Evolutionary conservation across 2,329 filamentous ascomycete species (phyloP), one percentile per base, ranked within the genome.

Genomic region (Pseudocercospora macadamiae): DNA sequence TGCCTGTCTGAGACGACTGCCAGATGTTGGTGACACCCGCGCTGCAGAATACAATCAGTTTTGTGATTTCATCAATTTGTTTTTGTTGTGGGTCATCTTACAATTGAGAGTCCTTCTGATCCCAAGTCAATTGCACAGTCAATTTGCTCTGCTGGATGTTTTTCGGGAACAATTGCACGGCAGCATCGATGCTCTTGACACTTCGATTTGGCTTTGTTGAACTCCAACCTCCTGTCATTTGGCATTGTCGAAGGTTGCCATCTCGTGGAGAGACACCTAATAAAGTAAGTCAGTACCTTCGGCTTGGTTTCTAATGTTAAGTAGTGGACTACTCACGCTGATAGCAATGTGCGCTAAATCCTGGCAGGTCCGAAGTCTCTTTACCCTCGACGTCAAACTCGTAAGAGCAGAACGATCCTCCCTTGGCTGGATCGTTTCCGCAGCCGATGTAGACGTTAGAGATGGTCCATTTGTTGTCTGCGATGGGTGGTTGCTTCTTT

Each of bases 371-470:
- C 23, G 7, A 16, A 3, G 37, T 32, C 32, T 47, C 52, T n/a
- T 48, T 21, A 16, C 25, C 25, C 3, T 36, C 18, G 25, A 55
- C 32, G 39, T 47, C 26, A 23, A 55, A 47, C 14, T 47, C 16
- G 28, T 47, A 55, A 21, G 39, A 37, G 18, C 52, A 55, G n/a
- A 32, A 45, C 14, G 19, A 18, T 12, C 23, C 19, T 3, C 42
- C 42, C 18, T 23, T 47, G 4, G 23, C 19, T 12, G 19, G 42
- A 19, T 55, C 26, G 9, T 21, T 14, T 14, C 39, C 25, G 18
- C 52, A 55, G 39, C 52, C 52, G 52, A 55, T 36, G 26, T 34
- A 34, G 37, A 28, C n/a, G 34, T 54, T 45, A 1, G 19, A 28
- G n/a, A 54, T 18, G 8, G n/a, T 30, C 51, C 51, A 54, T 21